Evolutionary conservation across 1,284 basidiomycete genomes (phyloP), one percentile per base, ranked within the genome.

Genomic region (Ceratobasidium sp.): DNA sequence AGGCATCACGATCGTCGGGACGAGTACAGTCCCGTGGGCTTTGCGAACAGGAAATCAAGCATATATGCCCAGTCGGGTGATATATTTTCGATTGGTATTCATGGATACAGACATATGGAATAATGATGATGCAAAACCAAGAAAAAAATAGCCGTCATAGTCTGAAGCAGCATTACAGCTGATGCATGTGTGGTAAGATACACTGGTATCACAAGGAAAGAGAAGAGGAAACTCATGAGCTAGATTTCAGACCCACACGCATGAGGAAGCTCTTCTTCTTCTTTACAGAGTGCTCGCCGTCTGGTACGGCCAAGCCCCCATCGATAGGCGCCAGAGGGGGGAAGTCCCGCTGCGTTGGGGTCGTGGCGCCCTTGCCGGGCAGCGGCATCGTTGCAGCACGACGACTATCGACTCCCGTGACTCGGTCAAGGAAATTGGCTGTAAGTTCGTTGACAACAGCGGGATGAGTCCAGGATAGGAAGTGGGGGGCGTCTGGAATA

Each of bases 391-490:
- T 55, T 23, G 64, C 64, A 55, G 64, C 64, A 32, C 64, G 74
- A 72, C 46, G 72, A 72, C 45, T 62, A 28, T 73, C 74, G 2
- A 76, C 69, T 52, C 73, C 74, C 4, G 73, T 73, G 6, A 76
- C 41, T n/a, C 62, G 58, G 36, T 75, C 75, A 18, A 76, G 72
- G 55, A 76, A 76, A 14, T 75, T 72, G 8, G 74, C 72, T 5
- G 67, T 61, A 23, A 73, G 10, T 39, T 73, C 71, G 58, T 76
- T 75, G 3, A 76, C 75, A 4, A 72, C 64, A 16, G 55, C 52
- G 26, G 74, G 72, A 57, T 76, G 74, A 12, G 75, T 76, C 75
- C 74, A 76, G 53, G 74, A 73, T 30, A 75, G 52, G 50, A 75
- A 75, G 39, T 76, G 75, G 10, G 75, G 75, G 6, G 72, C 75